Evolutionary conservation across 2,329 filamentous ascomycete species (phyloP).

Genomic region (Diaporthe destruens): DNA sequence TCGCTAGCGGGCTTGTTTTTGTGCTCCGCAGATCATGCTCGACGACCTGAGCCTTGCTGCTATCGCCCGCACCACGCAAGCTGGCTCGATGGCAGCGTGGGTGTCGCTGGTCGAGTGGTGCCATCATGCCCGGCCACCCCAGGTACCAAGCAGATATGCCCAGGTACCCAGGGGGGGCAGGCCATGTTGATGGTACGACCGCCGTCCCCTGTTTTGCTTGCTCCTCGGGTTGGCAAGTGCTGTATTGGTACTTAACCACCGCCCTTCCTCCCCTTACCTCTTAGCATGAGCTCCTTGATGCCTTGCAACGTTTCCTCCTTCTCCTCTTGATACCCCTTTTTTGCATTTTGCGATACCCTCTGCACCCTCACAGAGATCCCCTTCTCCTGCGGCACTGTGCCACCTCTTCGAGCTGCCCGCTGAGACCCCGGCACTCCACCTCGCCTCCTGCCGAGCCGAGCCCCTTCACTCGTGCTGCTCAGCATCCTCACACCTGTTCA

Average conservation of each 20-base stretch:
- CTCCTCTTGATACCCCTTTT: constrained; percentile 18
- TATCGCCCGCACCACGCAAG: too few species aligned
- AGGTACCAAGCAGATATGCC: too few species aligned
- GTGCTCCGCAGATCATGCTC: too few species aligned
- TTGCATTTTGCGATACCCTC: constrained; percentile 8
- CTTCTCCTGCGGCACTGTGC: background rate
- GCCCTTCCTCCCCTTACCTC: constrained; percentile 29
- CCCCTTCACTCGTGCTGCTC: background rate
- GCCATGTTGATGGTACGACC: constrained; percentile 32
- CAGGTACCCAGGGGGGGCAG: too few species aligned
- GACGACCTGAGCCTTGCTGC: too few species aligned
- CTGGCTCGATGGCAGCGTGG: background rate
- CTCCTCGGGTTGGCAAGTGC: constrained; percentile 1
- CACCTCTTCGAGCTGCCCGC: background rate
- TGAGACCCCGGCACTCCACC: background rate
- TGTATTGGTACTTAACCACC: constrained; percentile 41
- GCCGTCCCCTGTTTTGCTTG: constrained; percentile 18
- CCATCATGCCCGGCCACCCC: constrained; percentile 13
- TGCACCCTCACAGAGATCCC: background rate
- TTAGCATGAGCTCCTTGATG: constrained; percentile 9
- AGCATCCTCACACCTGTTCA: background rate
- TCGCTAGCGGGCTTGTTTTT: constrained; percentile 37
- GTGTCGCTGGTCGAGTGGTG: constrained; percentile 15
- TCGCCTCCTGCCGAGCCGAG: constrained; percentile 11
- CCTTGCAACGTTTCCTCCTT: constrained; percentile 12